These are phyloP conservation scores for Cladosporium sp. DNA, from an alignment of 2,329 filamentous ascomycete species.

Conservation along the genomic window DNA sequence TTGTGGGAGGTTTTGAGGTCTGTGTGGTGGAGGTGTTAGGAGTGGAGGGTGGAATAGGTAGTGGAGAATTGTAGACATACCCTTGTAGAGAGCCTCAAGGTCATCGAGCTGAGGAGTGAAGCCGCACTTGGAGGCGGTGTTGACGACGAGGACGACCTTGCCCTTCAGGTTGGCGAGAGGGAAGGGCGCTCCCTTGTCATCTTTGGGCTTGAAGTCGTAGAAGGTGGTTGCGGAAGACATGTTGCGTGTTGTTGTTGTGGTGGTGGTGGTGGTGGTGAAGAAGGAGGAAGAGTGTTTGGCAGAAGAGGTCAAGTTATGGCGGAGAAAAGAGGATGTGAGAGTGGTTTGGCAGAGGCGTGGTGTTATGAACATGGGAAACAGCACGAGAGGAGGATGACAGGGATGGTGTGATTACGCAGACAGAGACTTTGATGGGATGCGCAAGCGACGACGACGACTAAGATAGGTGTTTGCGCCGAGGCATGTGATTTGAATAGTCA, in stretches of 20 bases:
- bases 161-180: constrained; percentile 72
- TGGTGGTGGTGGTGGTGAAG: neutral
- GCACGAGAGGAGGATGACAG: neutral
- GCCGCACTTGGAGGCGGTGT: constrained; percentile 97
- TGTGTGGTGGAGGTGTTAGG: constrained; percentile 20
- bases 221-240: constrained; percentile 72
- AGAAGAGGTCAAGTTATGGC: neutral
- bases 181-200: constrained; percentile 68
- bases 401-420: constrained; percentile 5
- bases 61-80: constrained; percentile 21
- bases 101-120: constrained; percentile 95
- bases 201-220: constrained; percentile 76
- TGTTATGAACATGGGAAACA: constrained; percentile 10
- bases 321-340: neutral
- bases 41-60: neutral
- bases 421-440: constrained; percentile 11
- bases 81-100: constrained; percentile 86
- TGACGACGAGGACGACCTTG: constrained; percentile 95
- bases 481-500: constrained; percentile 4
- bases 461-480: constrained; percentile 11
- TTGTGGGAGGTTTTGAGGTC: constrained; percentile 68
- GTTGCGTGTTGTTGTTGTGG: constrained; percentile 27
- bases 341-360: constrained; percentile 11
- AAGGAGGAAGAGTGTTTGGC: neutral
- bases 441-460: neutral